Evolutionary conservation across 2,329 filamentous ascomycete species (phyloP), one percentile per base, ranked within the genome.

Genomic region (Beauveria scarabaeidicola): DNA sequence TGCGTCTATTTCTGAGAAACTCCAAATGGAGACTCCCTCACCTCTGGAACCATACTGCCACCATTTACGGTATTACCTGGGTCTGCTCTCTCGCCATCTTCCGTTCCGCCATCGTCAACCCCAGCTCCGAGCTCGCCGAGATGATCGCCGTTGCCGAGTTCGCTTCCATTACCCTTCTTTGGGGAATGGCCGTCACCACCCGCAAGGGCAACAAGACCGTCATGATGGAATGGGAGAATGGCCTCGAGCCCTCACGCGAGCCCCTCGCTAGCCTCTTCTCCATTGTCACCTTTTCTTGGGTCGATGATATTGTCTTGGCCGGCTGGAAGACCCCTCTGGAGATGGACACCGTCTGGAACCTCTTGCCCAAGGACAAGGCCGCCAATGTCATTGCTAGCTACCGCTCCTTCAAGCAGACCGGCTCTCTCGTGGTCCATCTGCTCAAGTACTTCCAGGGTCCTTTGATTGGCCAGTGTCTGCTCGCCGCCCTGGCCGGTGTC

Each of bases 131-230:
- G 57, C 72, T 85, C 43, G 78, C 84, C 4, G 81, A 88, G 69
- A 78, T 80, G 52, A 77, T 96, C 51, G 80, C 84, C 63, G 85
- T 91, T 63, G 74, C 82, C 61, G 86, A 95, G 67, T 97, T 97
- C 68, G 77, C 78, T 1, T 76, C 97, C 61, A 84, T 83, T 6
- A 87, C 88, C 0, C 70, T 96, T 13, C 81, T 99, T 13, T 86
- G 91, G 57, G 72, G 83, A 50, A 86, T 97, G 69, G 85, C 90
- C 47, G 73, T 95, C 60, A 89, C 86, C 55, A 95, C 91, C 63
- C 86, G 94, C 64, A 94, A 91, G 75, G 94, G 94, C 48, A 97
- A 97, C 73, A 94, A 91, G 73, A 85, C 88, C 3, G 89, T 99
- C 13, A 74, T 92, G 50, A 72, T 97, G 68, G 91, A 96, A 72